Evolutionary conservation across 2,329 filamentous ascomycete species (phyloP).

Genomic region (Kalmusia sp.): DNA sequence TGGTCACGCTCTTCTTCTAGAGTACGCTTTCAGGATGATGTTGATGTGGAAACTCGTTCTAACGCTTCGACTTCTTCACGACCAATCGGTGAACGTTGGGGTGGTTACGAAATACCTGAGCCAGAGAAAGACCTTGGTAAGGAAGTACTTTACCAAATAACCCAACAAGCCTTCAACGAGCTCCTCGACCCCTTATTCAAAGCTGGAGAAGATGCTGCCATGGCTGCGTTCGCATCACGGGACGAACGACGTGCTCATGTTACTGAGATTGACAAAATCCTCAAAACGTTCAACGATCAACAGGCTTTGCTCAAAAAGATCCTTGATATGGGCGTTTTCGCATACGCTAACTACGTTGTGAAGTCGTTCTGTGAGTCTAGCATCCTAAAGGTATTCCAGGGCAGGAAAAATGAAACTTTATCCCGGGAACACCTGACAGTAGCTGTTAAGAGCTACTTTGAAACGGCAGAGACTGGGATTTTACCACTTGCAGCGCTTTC

Average conservation of each 20-base stretch:
- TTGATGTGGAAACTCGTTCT: constrained; percentile 73
- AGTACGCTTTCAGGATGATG: constrained; percentile 77
- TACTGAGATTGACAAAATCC: constrained; percentile 26
- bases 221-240: constrained; percentile 63
- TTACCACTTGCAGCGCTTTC: constrained; percentile 16
- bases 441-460: constrained; percentile 19
- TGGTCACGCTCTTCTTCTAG: constrained; percentile 79
- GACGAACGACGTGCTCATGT: constrained; percentile 34
- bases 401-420: constrained; percentile 7
- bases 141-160: constrained; percentile 89
- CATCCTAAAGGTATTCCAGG: constrained; percentile 16
- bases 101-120: constrained; percentile 78
- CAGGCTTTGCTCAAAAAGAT: constrained; percentile 23
- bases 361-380: constrained; percentile 22
- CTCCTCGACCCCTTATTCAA: constrained; percentile 87
- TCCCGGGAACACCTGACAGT: constrained; percentile 9
- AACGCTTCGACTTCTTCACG: constrained; percentile 77
- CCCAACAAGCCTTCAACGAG: constrained; percentile 92
- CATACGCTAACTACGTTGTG: constrained; percentile 34
- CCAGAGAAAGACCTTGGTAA: constrained; percentile 83
- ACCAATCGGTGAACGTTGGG: constrained; percentile 73
- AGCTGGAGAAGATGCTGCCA: constrained; percentile 76
- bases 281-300: constrained; percentile 22
- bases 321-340: constrained; percentile 30
- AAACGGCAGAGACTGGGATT: constrained; percentile 24